Evolutionary conservation across 2,329 filamentous ascomycete species (phyloP).

Genomic region (Pseudocercospora fijiensis): DNA sequence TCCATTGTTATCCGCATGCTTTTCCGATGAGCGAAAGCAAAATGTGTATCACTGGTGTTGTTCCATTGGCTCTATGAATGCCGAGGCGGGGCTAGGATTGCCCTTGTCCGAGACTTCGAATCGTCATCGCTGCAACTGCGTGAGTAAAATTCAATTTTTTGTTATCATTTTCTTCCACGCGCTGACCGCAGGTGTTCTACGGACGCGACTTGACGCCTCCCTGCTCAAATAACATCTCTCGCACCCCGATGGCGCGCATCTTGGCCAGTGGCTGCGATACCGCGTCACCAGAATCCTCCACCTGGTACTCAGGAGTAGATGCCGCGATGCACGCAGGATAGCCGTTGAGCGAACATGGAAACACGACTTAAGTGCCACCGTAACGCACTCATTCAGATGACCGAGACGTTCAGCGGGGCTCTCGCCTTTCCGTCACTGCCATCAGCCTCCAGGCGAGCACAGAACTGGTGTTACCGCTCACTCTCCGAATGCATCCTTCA

Average conservation of each 20-base stretch:
- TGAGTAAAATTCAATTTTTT: too few species aligned
- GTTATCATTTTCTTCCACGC: neutral
- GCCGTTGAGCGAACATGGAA: neutral
- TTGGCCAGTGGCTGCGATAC: neutral
- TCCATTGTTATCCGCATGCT: too few species aligned
- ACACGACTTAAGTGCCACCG: neutral
- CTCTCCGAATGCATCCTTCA: too few species aligned
- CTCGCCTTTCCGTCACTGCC: neutral
- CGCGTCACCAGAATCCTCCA: neutral
- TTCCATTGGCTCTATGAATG: neutral
- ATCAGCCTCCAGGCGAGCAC: neutral
- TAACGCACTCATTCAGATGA: neutral
- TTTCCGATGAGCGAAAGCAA: too few species aligned
- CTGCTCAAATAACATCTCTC: neutral
- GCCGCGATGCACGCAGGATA: neutral
- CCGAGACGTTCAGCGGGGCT: neutral
- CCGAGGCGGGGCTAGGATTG: neutral
- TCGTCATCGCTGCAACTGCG: neutral
- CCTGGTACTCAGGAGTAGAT: neutral
- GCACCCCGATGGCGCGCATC: neutral
- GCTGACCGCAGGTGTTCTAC: too few species aligned
- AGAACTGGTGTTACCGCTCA: neutral
- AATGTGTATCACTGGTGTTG: too few species aligned
- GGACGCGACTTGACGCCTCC: too few species aligned
- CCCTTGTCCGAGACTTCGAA: too few species aligned